phyloP scores from a whole-genome alignment of 2,329 filamentous ascomycete genomes.

The Pezicula carpinea region DNA sequence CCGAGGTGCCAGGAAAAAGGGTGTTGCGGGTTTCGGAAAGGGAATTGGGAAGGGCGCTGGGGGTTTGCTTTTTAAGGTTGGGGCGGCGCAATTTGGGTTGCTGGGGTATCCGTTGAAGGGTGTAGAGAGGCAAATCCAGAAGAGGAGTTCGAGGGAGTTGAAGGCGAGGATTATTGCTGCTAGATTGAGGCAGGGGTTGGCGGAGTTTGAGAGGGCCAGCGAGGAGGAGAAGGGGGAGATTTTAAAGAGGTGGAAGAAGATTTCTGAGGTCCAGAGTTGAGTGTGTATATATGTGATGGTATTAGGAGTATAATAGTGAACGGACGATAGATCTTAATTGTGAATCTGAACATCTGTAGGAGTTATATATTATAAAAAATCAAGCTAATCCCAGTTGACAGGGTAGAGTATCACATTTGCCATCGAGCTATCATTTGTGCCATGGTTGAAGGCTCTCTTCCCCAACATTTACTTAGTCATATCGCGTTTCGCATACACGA shows the following conservation, averaged over 20 bases:
- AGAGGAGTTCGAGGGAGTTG: constrained; percentile 12
- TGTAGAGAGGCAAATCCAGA: constrained; percentile 20
- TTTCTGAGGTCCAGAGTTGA: background rate
- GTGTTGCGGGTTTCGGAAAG: constrained; percentile 43
- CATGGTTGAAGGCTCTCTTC: no score
- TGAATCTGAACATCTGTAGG: no score
- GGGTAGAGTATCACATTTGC: no score
- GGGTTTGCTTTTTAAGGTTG: constrained; percentile 59
- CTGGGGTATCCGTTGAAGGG: constrained; percentile 22
- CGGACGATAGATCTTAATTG: no score
- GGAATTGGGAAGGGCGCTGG: constrained; percentile 38
- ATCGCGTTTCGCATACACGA: no score
- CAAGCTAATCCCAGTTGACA: no score
- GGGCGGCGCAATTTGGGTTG: constrained; percentile 29
- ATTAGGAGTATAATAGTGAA: no score
- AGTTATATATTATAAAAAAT: no score
- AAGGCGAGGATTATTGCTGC: constrained; percentile 17
- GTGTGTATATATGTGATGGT: no score
- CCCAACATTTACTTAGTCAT: no score
- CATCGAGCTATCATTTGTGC: no score
- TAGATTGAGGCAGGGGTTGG: constrained; percentile 17
- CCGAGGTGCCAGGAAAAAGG: constrained; percentile 48
- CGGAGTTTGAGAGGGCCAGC: constrained; percentile 26
- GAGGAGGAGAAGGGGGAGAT: constrained; percentile 35
- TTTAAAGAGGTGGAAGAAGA: constrained; percentile 22